phyloP scores from a whole-genome alignment of 2,329 filamentous ascomycete genomes.

The Alternaria viburni region DNA sequence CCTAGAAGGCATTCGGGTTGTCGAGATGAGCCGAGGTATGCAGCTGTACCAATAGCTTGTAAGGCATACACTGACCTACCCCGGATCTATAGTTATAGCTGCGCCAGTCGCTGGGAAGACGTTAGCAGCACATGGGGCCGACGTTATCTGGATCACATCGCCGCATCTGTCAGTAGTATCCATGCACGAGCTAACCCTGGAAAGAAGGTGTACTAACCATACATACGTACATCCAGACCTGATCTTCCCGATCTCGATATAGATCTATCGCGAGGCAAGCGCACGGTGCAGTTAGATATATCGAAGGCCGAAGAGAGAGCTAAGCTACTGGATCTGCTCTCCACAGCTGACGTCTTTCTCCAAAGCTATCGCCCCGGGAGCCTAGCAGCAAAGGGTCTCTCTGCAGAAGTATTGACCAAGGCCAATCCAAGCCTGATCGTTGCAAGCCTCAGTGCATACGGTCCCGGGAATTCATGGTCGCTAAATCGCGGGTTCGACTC shows the following conservation, averaged over 20 bases:
- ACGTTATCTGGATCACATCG: slow-evolving; percentile 56
- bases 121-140: slow-evolving; percentile 54
- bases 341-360: slow-evolving; percentile 60
- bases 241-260: slow-evolving; percentile 50
- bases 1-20: slow-evolving; percentile 51
- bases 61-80: background rate
- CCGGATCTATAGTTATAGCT: slow-evolving; percentile 46
- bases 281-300: slow-evolving; percentile 57
- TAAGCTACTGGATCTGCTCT: slow-evolving; percentile 52
- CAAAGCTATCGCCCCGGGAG: slow-evolving; percentile 60
- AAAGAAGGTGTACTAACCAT: background rate
- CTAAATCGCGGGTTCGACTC: slow-evolving; percentile 62
- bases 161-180: slow-evolving; percentile 20
- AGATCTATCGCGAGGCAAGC: slow-evolving; percentile 57
- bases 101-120: slow-evolving; percentile 52
- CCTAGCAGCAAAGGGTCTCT: slow-evolving; percentile 54
- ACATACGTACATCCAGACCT: slow-evolving; percentile 41
- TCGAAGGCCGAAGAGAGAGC: slow-evolving; percentile 50
- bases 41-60: background rate
- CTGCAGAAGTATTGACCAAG: slow-evolving; percentile 46
- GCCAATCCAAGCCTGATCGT: slow-evolving; percentile 56
- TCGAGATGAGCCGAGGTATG: slow-evolving; percentile 47
- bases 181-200: background rate
- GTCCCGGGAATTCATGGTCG: slow-evolving; percentile 56
- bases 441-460: slow-evolving; percentile 62